phyloP scores from a whole-genome alignment of 352 stramenopile species.

The Pythium pyrilobum region DNA sequence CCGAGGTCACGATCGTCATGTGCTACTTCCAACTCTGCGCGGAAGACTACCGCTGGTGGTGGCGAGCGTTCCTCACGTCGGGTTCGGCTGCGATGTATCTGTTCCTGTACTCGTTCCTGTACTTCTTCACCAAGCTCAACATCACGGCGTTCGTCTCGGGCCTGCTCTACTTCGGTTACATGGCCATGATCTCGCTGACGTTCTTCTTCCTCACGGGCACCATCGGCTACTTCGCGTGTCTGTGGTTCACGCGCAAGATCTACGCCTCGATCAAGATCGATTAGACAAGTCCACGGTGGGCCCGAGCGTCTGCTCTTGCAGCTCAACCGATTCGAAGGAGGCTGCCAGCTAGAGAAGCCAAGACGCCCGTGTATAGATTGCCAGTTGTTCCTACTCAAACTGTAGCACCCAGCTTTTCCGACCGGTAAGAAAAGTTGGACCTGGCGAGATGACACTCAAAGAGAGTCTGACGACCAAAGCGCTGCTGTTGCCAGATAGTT shows the following conservation, averaged over 20 bases:
- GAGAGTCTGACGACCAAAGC: no score
- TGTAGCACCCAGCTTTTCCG: constrained; percentile 2
- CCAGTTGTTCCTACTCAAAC: constrained; percentile 8
- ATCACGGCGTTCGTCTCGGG: constrained; percentile 92
- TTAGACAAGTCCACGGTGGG: constrained; percentile 44
- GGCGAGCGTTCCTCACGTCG: constrained; percentile 95
- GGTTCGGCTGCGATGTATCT: constrained; percentile 96
- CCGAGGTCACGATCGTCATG: constrained; percentile 99
- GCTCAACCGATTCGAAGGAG: constrained; percentile 1
- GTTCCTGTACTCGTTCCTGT: constrained; percentile 99
- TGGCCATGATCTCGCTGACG: constrained; percentile 95
- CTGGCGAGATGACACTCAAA: background rate
- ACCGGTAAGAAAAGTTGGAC: constrained; percentile 12
- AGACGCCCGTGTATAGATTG: constrained; percentile 14
- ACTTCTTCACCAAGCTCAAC: constrained; percentile 97
- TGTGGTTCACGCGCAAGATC: constrained; percentile 99
- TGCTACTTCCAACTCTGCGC: constrained; percentile 99
- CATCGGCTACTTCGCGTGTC: constrained; percentile 96
- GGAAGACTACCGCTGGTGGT: constrained; percentile 99
- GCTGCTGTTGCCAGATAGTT: background rate
- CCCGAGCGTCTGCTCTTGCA: background rate
- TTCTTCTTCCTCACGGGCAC: constrained; percentile 97
- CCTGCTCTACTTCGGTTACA: constrained; percentile 99
- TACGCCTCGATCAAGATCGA: constrained; percentile 95
- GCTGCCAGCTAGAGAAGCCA: background rate